phyloP scores from a whole-genome alignment of 257 asterid genomes.

The Gynochthodes officinalis region DNA sequence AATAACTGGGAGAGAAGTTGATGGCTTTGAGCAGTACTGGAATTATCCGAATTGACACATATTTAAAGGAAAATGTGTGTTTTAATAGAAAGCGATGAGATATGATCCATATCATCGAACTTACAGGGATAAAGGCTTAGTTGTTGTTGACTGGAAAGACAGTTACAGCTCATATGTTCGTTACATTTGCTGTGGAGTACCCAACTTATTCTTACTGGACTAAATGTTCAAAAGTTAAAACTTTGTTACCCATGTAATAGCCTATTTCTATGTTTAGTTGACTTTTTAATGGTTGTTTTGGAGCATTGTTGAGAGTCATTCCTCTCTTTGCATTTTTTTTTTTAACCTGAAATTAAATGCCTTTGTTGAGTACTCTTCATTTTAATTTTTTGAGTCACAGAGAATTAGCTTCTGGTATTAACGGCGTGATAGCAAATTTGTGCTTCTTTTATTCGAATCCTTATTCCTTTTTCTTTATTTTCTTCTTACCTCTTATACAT shows the following conservation, averaged over 20 bases:
- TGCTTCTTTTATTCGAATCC: background rate
- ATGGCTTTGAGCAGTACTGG: too few species aligned
- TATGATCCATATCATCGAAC: too few species aligned
- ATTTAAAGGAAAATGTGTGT: too few species aligned
- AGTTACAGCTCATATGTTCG: background rate
- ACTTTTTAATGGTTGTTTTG: background rate
- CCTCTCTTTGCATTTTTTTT: too few species aligned
- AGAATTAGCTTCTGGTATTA: background rate
- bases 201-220: background rate
- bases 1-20: background rate
- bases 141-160: background rate
- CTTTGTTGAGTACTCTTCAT: background rate
- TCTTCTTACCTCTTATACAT: background rate
- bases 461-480: background rate
- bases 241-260: background rate
- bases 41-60: too few species aligned
- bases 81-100: too few species aligned
- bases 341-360: background rate
- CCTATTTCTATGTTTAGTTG: background rate
- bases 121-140: too few species aligned
- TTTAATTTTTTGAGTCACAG: background rate
- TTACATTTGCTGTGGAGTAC: background rate
- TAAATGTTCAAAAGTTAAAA: background rate
- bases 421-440: background rate
- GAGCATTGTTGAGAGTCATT: background rate